Base-by-base conservation (phyloP, 768 basidiomycete species). In the Psilocybe tampanensis region DNA sequence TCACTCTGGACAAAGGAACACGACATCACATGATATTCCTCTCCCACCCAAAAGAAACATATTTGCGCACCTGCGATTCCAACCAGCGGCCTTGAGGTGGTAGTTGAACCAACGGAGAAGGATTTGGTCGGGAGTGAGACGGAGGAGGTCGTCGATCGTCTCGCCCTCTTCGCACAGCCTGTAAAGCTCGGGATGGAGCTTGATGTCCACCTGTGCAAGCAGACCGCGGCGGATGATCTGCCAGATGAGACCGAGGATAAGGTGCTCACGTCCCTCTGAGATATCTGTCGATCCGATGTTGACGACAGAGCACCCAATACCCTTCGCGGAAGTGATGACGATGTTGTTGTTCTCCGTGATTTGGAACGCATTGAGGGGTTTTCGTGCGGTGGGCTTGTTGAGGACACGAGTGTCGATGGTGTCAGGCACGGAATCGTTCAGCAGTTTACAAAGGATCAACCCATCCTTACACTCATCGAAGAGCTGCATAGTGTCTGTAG, bases 321-420 rank as follows among this genome's bases (percentile, higher is more conserved):
- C 95, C 76, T 98, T 98, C 34, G 96, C 88, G 22, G 97, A 98
- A 12, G 93, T 90, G 74, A 99, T 97, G 68, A 98, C 96, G 68
- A 99, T 97, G 74, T 98, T 99, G 81, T 99, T 98, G 79, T 98
- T 98, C 72, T 99, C 97, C 0, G 97, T 98, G 66, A 98, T 98
- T 68, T 99, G 95, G 85, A 99, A 99, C 0, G 94, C 93, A 69
- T 99, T 99, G 45, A 99, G 81, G 0, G 91, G 85, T 74, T 94
- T 96, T 36, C 85, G 83, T 2, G 82, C 63, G 2, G 81, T 80
- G 0, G 95, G 85, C 72, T 90, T 96, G 80, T 99, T 98, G 64
- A 99, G 81, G 7, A 99, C 97, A 81, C 97, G 96, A 59, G 86
- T 91, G 75, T 98, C 96, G 76, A 99, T 99, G 6, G 97, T 99